phyloP scores from a whole-genome alignment of 371 early-diverging fungal species.

The Syncephalis fuscata region DNA sequence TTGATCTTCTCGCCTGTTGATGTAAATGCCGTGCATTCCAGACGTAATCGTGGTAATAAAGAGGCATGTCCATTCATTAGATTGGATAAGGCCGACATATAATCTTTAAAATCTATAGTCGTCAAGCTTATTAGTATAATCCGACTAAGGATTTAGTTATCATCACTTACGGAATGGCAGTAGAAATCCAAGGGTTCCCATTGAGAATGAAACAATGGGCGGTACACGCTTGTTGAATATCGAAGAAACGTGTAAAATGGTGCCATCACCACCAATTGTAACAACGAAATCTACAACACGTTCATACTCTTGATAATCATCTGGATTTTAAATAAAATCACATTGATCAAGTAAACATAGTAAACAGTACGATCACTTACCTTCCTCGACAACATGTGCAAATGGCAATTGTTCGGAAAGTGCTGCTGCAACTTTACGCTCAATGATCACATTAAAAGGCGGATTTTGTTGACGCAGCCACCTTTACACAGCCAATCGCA shows the following conservation, averaged over 20 bases:
- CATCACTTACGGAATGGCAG: constrained; percentile 46
- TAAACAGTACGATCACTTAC: constrained; percentile 11
- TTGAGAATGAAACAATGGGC: constrained; percentile 79
- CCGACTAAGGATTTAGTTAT: neutral
- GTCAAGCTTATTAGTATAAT: constrained; percentile 1
- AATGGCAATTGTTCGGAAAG: constrained; percentile 30
- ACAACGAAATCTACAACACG: constrained; percentile 68
- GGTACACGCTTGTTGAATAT: constrained; percentile 67
- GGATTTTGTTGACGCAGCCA: constrained; percentile 44
- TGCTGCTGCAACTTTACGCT: constrained; percentile 35
- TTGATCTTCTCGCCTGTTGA: constrained; percentile 26
- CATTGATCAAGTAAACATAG: neutral
- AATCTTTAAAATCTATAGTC: constrained; percentile 46
- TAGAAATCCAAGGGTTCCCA: constrained; percentile 86
- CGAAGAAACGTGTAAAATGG: constrained; percentile 76
- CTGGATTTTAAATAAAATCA: neutral
- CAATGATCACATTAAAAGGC: constrained; percentile 45
- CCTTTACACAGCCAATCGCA: too few species aligned
- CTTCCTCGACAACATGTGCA: constrained; percentile 30
- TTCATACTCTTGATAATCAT: constrained; percentile 21
- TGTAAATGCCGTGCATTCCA: constrained; percentile 46
- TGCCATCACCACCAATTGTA: constrained; percentile 94
- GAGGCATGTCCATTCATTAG: constrained; percentile 40
- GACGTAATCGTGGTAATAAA: constrained; percentile 53
- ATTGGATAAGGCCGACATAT: constrained; percentile 28